Evolutionary conservation across 352 stramenopile genomes (phyloP).

Genomic region (Globisporangium cylindrosporum): DNA sequence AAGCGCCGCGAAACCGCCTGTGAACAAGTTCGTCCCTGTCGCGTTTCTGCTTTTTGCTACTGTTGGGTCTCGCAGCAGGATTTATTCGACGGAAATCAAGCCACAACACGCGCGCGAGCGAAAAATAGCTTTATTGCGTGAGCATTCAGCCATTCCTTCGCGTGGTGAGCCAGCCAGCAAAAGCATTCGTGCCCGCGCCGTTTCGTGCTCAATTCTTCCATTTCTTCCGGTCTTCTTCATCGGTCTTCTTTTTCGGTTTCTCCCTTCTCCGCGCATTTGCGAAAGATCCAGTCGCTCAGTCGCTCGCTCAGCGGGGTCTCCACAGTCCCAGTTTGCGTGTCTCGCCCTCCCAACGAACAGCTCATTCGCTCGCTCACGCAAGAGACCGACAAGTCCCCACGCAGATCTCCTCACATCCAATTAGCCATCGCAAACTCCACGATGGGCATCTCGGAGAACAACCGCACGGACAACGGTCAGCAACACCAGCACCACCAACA

Average conservation of each 20-base stretch:
- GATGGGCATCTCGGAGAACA: slow-evolving; percentile 21
- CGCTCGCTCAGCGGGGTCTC: not conserved
- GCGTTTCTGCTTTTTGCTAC: too few species aligned
- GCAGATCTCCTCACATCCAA: not conserved
- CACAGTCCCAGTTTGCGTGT: slow-evolving; percentile 7
- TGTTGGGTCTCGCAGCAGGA: not conserved
- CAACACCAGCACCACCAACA: not conserved
- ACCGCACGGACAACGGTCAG: slow-evolving; percentile 9
- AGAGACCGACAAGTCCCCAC: not conserved
- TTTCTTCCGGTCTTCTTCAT: not conserved
- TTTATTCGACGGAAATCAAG: not conserved
- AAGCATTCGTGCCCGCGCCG: too few species aligned
- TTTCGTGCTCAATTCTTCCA: not conserved
- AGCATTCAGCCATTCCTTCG: too few species aligned
- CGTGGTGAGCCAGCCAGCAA: too few species aligned
- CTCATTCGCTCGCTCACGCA: not conserved
- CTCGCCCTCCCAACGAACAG: not conserved
- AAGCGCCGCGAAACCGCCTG: not conserved
- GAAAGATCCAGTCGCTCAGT: not conserved
- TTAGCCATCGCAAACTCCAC: not conserved
- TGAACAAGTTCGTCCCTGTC: not conserved
- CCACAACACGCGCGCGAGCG: too few species aligned
- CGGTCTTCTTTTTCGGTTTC: not conserved
- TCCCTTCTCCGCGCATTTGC: too few species aligned
- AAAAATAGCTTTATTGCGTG: too few species aligned